Percentiles rank a stretch among this genome's conserved stretches.
These are phyloP conservation scores for Salix dunnii DNA, from an alignment of 345 rosid species.

Conservation along the genomic window DNA sequence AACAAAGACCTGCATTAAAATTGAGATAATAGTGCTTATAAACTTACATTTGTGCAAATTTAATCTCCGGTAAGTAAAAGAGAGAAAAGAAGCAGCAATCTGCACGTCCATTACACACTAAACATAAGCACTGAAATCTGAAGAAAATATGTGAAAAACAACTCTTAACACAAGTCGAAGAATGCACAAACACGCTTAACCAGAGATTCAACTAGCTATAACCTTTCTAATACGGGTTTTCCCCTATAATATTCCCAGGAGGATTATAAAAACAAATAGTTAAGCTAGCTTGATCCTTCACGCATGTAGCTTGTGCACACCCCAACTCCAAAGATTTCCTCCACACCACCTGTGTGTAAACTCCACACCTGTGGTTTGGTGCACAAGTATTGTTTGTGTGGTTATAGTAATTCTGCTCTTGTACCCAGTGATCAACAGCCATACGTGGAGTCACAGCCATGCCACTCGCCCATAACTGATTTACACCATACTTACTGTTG, in stretches of 20 bases:
- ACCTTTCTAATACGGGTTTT: slow-evolving; percentile 55
- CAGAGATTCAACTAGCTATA: background rate
- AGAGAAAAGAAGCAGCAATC: background rate
- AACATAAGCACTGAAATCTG: background rate
- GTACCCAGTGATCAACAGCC: slow-evolving; percentile 70
- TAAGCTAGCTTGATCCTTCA: slow-evolving; percentile 42
- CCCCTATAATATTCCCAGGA: slow-evolving; percentile 74
- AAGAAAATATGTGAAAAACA: background rate
- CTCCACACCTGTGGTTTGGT: slow-evolving; percentile 56
- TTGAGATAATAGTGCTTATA: background rate
- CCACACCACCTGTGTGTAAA: slow-evolving; percentile 86
- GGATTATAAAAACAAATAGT: slow-evolving; percentile 82
- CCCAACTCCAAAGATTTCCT: slow-evolving; percentile 61
- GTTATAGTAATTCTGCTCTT: slow-evolving; percentile 58
- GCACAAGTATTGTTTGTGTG: slow-evolving; percentile 53
- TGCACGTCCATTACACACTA: background rate
- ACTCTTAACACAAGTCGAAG: background rate
- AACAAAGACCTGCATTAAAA: background rate
- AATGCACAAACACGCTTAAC: background rate
- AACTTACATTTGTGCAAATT: background rate
- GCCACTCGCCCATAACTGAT: slow-evolving; percentile 66
- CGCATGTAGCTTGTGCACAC: slow-evolving; percentile 64
- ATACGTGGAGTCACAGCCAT: slow-evolving; percentile 43
- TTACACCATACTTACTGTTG: slow-evolving; percentile 55
- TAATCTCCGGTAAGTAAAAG: background rate